Evolutionary conservation across 2,329 filamentous ascomycete genomes (phyloP).

Genomic region (Mycosphaerella sp.): DNA sequence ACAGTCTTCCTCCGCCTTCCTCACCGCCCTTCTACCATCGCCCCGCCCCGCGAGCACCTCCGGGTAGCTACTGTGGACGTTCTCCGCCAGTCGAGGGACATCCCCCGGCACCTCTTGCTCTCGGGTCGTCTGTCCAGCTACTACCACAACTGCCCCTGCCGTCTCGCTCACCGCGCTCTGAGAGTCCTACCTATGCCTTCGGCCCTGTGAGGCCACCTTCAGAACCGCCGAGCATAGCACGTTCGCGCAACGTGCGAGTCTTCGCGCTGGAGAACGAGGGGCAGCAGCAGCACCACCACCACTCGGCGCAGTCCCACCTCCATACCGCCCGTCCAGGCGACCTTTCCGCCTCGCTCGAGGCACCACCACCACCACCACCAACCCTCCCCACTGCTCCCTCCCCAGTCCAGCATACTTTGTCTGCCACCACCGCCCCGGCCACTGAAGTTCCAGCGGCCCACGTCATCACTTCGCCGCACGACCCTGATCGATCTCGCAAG

Average conservation of each 20-base stretch:
- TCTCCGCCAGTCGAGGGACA: too few species aligned
- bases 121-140: neutral
- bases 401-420: slow-evolving; percentile 15
- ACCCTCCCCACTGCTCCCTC: slow-evolving; percentile 29
- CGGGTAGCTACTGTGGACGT: too few species aligned
- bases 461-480: slow-evolving; percentile 9
- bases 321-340: slow-evolving; percentile 30
- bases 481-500: slow-evolving; percentile 26
- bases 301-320: slow-evolving; percentile 26
- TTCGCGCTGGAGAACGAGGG: slow-evolving; percentile 30
- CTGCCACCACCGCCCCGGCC: neutral
- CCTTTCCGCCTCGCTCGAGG: slow-evolving; percentile 11
- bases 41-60: neutral
- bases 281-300: neutral
- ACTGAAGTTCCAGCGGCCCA: slow-evolving; percentile 15
- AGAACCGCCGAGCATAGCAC: slow-evolving; percentile 4
- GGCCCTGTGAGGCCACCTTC: slow-evolving; percentile 19
- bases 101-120: neutral
- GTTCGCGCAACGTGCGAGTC: slow-evolving; percentile 17
- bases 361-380: slow-evolving; percentile 8
- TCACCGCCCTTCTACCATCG: too few species aligned
- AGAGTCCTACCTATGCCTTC: slow-evolving; percentile 13
- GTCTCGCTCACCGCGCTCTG: neutral
- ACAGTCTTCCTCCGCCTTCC: too few species aligned
- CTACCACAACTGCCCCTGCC: neutral